Evolutionary conservation across 2,329 filamentous ascomycete genomes (phyloP), one percentile per base, ranked within the genome.

Genomic region (Niveomyces coronatus): DNA sequence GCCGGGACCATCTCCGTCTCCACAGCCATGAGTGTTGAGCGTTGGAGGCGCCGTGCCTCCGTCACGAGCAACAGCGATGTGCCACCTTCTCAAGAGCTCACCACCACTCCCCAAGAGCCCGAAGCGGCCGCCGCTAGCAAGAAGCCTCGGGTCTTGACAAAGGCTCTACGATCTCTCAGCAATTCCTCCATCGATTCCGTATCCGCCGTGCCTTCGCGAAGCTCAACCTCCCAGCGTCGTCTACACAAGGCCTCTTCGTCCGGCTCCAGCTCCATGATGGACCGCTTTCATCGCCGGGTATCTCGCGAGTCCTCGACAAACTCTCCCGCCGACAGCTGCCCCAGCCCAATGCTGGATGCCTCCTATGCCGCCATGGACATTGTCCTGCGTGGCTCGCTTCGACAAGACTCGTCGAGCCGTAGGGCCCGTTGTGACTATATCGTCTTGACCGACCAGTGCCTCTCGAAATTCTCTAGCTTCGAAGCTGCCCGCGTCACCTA

Each of bases 341-440:
- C 55, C 5, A 46, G 43, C 11, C 47, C 50, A 19, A 46, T 54
- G 4, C 32, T 52, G 9, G 57, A 64, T 16, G 48, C 51, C 13
- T 50, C 56, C 4, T 58, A 61, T 31, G 46, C 52, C 2, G 47
- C 53, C 10, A 63, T 64, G 57, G 60, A 61, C 26, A 47, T 70
- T 14, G 45, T 68, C 28, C 64, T 64, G 32, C 62, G 62, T 35
- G 67, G 67, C 3, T 53, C 64, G 13, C 56, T 76, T 24, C 71
- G 72, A 48, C 54, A 64, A 1, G 68, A 74, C 40, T 53, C 65
- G 4, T 65, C 67, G 15, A 53, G 71, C 3, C 55, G 70, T 44
- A 72, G 70, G 42, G 55, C 64, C 2, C 67, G 66, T 24, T 57
- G 63, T 35, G 65, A 68, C 39, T 73, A 71, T 43, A 50, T 76